These are phyloP conservation scores for Claviceps spartinae DNA, from an alignment of 2,329 filamentous ascomycete species.

Conservation along the genomic window DNA sequence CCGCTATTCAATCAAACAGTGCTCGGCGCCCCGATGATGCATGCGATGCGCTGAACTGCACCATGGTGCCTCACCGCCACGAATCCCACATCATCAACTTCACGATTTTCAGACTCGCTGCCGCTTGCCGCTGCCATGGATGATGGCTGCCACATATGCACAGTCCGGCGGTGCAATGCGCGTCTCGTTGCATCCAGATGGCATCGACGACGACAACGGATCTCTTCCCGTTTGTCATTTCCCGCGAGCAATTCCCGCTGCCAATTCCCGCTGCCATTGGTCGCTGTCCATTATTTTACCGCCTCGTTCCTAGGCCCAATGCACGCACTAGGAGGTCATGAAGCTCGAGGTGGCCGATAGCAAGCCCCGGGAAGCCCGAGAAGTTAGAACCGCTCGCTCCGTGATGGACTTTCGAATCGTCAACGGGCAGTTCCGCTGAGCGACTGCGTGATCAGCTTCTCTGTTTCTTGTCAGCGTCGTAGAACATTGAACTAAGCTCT, in stretches of 20 bases:
- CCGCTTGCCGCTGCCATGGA: too few species aligned
- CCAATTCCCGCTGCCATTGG: background rate
- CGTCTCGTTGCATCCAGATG: background rate
- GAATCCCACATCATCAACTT: background rate
- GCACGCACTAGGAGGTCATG: background rate
- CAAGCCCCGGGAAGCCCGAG: background rate
- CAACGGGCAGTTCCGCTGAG: background rate
- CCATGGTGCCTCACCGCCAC: background rate
- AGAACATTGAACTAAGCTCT: too few species aligned
- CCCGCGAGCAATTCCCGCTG: background rate
- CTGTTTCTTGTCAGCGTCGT: background rate
- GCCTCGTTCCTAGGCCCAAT: background rate
- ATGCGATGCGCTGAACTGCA: too few species aligned
- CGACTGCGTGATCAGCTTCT: background rate
- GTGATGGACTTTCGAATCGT: background rate
- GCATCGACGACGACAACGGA: background rate
- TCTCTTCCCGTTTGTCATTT: background rate
- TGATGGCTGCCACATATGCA: too few species aligned
- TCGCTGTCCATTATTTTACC: background rate
- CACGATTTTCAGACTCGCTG: too few species aligned
- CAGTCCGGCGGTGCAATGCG: background rate
- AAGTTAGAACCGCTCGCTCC: background rate
- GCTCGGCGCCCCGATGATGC: too few species aligned
- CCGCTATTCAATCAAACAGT: too few species aligned
- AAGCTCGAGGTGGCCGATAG: background rate